phyloP scores from a whole-genome alignment of 495 filamentous ascomycete species.

The Lasiosphaeriaceae sp. region DNA sequence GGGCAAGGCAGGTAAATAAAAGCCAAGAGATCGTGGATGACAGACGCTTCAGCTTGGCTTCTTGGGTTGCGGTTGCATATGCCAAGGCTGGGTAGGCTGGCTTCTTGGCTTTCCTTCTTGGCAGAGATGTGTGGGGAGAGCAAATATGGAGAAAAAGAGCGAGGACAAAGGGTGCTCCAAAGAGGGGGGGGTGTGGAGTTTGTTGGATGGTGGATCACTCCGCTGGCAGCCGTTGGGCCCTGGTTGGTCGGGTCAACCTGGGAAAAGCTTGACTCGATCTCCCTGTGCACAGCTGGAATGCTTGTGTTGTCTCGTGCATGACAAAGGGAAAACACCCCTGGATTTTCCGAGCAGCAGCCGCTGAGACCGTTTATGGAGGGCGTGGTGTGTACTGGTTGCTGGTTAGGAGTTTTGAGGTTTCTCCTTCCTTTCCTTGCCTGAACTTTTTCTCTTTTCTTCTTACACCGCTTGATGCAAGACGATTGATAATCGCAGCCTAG shows the following conservation, averaged over 20 bases:
- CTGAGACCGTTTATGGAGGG: too few species aligned
- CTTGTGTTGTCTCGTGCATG: too few species aligned
- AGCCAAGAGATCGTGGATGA: slow-evolving; percentile 32
- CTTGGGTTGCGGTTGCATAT: slow-evolving; percentile 27
- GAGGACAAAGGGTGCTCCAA: slow-evolving; percentile 4
- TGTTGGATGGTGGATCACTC: slow-evolving; percentile 8
- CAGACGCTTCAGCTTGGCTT: slow-evolving; percentile 17
- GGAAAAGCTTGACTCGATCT: slow-evolving; percentile 18
- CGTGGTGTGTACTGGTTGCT: too few species aligned
- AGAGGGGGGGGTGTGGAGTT: neutral
- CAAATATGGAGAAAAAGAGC: neutral
- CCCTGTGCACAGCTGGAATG: neutral
- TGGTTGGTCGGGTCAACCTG: neutral
- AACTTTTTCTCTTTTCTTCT: too few species aligned
- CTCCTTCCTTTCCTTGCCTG: too few species aligned
- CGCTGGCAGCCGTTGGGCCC: neutral
- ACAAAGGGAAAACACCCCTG: too few species aligned
- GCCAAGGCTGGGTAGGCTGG: slow-evolving; percentile 30
- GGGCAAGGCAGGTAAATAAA: neutral
- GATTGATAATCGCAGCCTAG: too few species aligned
- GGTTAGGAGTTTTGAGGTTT: too few species aligned
- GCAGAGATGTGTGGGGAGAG: slow-evolving; percentile 10
- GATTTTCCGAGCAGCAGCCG: too few species aligned
- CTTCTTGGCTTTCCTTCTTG: slow-evolving; percentile 32
- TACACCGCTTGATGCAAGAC: too few species aligned